Percentiles rank a stretch among this genome's conserved stretches.
These are phyloP conservation scores for Dendrocalamus latiflorus DNA, from an alignment of 202 grass and related monocot genomes.

Conservation along the genomic window DNA sequence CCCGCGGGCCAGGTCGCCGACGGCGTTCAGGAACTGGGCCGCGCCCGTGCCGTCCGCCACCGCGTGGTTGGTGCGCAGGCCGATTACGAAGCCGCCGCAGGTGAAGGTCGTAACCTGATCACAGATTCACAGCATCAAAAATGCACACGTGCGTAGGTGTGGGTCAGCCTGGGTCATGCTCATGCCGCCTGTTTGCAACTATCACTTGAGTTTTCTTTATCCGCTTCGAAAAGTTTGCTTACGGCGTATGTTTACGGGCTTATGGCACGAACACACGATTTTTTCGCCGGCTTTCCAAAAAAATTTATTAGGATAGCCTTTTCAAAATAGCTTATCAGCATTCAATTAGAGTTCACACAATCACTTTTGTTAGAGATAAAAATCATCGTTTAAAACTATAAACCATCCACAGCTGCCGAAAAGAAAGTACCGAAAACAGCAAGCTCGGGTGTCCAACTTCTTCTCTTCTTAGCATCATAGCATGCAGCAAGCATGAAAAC, in stretches of 20 bases:
- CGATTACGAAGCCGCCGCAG: slow-evolving; percentile 87
- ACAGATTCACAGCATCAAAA: not conserved
- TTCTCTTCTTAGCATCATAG: not conserved
- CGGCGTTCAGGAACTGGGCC: slow-evolving; percentile 76
- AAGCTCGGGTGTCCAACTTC: no score
- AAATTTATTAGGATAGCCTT: no score
- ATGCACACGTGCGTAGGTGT: not conserved
- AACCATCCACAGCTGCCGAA: no score
- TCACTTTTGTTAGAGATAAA: no score
- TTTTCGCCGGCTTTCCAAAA: no score
- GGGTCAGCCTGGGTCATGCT: not conserved
- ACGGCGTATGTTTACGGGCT: no score
- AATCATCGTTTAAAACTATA: no score
- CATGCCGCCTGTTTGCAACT: not conserved
- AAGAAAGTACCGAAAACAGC: no score
- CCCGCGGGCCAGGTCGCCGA: slow-evolving; percentile 80
- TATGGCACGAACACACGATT: no score
- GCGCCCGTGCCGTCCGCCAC: slow-evolving; percentile 78
- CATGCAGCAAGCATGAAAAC: not conserved
- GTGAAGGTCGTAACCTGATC: slow-evolving; percentile 75
- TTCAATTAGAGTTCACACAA: no score
- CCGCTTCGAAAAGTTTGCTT: not conserved
- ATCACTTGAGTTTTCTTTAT: not conserved
- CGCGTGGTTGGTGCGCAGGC: slow-evolving; percentile 85
- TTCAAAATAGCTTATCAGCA: no score